Evolutionary conservation across 345 rosid species (phyloP), one percentile per base, ranked within the genome.

Genomic region (Fremontodendron californicum): DNA sequence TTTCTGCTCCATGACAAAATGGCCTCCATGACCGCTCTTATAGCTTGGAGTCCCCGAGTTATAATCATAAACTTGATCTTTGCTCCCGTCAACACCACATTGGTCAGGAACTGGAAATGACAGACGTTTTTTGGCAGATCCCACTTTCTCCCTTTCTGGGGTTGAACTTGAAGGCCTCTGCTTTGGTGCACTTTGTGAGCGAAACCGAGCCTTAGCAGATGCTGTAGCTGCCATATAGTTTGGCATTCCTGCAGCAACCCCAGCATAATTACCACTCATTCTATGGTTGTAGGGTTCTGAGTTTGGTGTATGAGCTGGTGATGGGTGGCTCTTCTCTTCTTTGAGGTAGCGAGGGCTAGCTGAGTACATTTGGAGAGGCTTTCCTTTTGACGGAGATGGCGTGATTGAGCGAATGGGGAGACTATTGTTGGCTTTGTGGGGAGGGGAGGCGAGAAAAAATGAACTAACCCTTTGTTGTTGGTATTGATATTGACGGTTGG

Each of bases 151-250:
- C 35, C 89, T 73, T 73, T 82, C 89, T 1, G 86, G 86, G 33
- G 83, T 86, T 10, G 88, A n/a, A n/a, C n/a, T n/a, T n/a, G n/a
- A 82, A 16, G 85, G 79, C 78, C 94, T 86, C 74, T 87, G 91
- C 79, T 85, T 88, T 8, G 98, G 96, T 54, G 84, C 87, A 79
- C 94, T 91, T 49, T 85, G 92, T 45, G 98, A 92, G 46, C 93
- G 82, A 21, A 77, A 5, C 75, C 90, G 80, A 9, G 94, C 91
- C 79, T 77, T 88, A 51, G 96, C 88, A 0, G 91, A 92, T 68
- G 86, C 94, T 1, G 98, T 94, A 45, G 91, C 85, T 2, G 92
- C 88, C 98, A 92, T 94, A 85, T 94, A 94, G 81, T 84, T 88
- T 5, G 98, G 97, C 71, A 67, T 58, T 27, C 73, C 40, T 16